Conservation (phyloP, 2,329 filamentous ascomycete species). For the Neopestalotiopsis sp. region DNA sequence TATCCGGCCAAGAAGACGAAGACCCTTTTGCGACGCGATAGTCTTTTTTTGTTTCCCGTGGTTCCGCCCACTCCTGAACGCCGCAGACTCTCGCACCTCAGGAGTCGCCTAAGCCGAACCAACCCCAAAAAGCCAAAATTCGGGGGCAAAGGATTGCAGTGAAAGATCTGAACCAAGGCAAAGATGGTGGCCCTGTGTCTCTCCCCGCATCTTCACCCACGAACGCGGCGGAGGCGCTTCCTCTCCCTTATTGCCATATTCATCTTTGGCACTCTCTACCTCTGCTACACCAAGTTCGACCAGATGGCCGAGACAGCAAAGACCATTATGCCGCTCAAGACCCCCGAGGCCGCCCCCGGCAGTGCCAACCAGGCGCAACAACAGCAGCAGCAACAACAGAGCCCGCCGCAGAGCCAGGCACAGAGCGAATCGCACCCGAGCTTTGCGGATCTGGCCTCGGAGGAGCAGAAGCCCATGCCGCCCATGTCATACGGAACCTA, state of each 20-base stretch:
- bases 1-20: not conserved
- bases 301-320: slow-evolving; percentile 8
- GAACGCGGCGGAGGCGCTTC: slow-evolving; percentile 17
- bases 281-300: slow-evolving; percentile 17
- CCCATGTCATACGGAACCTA: slow-evolving; percentile 19
- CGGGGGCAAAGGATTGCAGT: not conserved
- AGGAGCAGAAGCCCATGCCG: slow-evolving; percentile 14
- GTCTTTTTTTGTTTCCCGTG: not conserved
- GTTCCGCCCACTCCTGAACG: not conserved
- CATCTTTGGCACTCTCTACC: slow-evolving; percentile 13
- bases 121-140: not conserved
- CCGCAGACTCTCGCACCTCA: not conserved
- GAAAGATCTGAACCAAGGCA: not conserved
- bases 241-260: slow-evolving; percentile 4
- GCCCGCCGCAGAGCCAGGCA: not conserved
- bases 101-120: not conserved
- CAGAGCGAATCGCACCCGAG: not conserved
- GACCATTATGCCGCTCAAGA: slow-evolving; percentile 11
- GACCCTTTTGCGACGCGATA: not conserved
- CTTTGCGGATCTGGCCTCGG: slow-evolving; percentile 8
- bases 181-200: slow-evolving; percentile 15
- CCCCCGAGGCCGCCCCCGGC: not conserved
- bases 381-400: not conserved
- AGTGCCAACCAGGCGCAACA: not conserved
- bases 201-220: slow-evolving; percentile 17